Conservation (phyloP, 2,329 filamentous ascomycete genomes). For the Monosporascus sp. region DNA sequence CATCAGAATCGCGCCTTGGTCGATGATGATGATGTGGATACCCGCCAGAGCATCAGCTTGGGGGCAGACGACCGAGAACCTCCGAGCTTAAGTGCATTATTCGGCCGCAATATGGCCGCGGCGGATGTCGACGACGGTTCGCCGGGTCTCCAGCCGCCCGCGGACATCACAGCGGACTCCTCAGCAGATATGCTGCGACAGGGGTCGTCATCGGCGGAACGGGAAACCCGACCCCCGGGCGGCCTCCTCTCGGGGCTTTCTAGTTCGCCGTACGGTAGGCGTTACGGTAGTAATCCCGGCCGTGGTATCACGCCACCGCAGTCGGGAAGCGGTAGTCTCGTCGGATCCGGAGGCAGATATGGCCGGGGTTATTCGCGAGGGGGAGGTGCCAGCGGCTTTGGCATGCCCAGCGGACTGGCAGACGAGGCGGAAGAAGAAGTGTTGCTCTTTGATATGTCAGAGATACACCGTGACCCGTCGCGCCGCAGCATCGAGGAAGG, state of each 20-base stretch:
- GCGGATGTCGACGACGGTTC: conserved; percentile 29
- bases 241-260: conserved; percentile 35
- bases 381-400: conserved; percentile 31
- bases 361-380: conserved; percentile 31
- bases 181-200: conserved; percentile 35
- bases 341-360: conserved; percentile 27
- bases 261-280: conserved; percentile 41
- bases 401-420: conserved; percentile 38
- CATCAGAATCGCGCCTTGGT: conserved; percentile 52
- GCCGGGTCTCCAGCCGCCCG: conserved; percentile 34
- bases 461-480: conserved; percentile 54
- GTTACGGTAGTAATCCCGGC: conserved; percentile 35
- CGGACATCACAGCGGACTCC: conserved; percentile 35
- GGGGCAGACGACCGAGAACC: conserved; percentile 60
- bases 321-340: conserved; percentile 28
- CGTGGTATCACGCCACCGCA: conserved; percentile 27
- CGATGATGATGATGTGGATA: conserved; percentile 58
- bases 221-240: conserved; percentile 41
- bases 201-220: conserved; percentile 32
- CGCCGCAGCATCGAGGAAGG: conserved; percentile 55
- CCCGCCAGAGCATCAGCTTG: conserved; percentile 62
- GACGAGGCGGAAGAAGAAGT: conserved; percentile 60
- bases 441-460: conserved; percentile 67
- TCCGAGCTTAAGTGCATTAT: conserved; percentile 59
- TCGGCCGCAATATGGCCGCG: conserved; percentile 41